Conservation (phyloP, 2,329 filamentous ascomycete genomes). For the Chrysoporthe puriensis region DNA sequence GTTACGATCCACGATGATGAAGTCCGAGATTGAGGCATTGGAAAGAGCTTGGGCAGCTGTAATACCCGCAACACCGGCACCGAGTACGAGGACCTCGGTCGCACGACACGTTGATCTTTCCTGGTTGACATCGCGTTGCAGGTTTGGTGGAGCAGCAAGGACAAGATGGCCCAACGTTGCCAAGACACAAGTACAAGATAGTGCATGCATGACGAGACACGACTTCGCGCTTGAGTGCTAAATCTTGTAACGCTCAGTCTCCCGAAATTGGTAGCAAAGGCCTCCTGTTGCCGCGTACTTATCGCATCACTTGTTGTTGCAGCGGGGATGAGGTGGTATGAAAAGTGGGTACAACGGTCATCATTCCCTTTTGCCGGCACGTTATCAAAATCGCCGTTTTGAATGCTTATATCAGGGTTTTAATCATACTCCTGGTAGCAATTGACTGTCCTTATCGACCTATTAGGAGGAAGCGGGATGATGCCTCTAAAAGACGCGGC, state of each 20-base stretch:
- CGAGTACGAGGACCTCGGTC: conserved; percentile 49
- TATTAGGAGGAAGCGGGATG: conserved; percentile 1
- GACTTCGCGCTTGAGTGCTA: no score
- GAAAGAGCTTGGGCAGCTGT: conserved; percentile 65
- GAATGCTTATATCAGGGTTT: no score
- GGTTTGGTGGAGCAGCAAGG: conserved; percentile 10
- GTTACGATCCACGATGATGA: conserved; percentile 68
- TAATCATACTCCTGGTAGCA: background rate
- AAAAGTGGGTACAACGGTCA: no score
- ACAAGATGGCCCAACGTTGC: background rate
- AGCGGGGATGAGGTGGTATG: no score
- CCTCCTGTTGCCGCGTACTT: no score
- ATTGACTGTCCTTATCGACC: background rate
- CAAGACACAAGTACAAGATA: conserved; percentile 3
- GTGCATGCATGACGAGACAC: conserved; percentile 8
- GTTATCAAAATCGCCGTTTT: no score
- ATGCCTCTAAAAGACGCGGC: background rate
- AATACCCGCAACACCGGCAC: conserved; percentile 65
- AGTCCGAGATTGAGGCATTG: conserved; percentile 65
- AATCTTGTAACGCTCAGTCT: no score
- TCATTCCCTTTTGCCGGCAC: no score
- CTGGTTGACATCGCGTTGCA: background rate
- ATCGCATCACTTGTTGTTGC: no score
- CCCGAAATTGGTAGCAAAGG: background rate
- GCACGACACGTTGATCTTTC: conserved; percentile 34